Percentiles rank a stretch among this genome's conserved stretches.
Evolutionary conservation across 179 eudicot species (phyloP).

Genomic region (Beta corolliflora): DNA sequence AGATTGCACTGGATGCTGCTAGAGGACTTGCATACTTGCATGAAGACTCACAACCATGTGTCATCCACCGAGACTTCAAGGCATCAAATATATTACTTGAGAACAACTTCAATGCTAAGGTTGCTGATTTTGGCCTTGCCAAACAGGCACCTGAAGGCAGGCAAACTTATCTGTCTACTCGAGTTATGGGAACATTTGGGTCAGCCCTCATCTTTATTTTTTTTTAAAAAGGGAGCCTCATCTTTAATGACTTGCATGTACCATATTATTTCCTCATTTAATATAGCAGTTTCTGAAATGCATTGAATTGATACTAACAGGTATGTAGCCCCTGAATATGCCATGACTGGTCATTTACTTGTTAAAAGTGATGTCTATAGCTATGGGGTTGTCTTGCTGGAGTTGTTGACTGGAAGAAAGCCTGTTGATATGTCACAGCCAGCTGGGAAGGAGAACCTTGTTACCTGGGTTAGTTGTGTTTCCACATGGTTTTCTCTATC

Average conservation of each 20-base stretch:
- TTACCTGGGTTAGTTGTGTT: constrained; percentile 75
- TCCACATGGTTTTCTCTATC: not conserved
- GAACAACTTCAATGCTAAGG: constrained; percentile 88
- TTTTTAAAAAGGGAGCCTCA: no score
- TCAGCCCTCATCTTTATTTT: constrained; percentile 39
- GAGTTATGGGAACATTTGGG: constrained; percentile 99
- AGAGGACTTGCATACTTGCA: constrained; percentile 97
- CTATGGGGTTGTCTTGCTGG: constrained; percentile 94
- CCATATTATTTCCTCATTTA: not conserved
- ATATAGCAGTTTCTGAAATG: constrained; percentile 13
- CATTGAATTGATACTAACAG: constrained; percentile 41
- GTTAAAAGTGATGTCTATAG: constrained; percentile 99
- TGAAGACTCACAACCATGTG: constrained; percentile 97
- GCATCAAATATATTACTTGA: constrained; percentile 93
- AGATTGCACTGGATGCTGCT: constrained; percentile 98
- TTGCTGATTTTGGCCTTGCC: constrained; percentile 98
- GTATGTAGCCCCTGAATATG: constrained; percentile 98
- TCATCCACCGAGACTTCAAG: constrained; percentile 96
- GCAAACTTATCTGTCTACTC: constrained; percentile 79
- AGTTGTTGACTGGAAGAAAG: constrained; percentile 90
- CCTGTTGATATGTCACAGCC: constrained; percentile 98
- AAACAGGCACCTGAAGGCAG: constrained; percentile 96
- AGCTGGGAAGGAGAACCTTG: constrained; percentile 96
- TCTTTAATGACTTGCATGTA: not conserved
- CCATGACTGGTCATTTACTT: constrained; percentile 98